Evolutionary conservation across 73 alveolate genomes (phyloP), one percentile per base, ranked within the genome.

Genomic region (Paramecium sexaurelia): DNA sequence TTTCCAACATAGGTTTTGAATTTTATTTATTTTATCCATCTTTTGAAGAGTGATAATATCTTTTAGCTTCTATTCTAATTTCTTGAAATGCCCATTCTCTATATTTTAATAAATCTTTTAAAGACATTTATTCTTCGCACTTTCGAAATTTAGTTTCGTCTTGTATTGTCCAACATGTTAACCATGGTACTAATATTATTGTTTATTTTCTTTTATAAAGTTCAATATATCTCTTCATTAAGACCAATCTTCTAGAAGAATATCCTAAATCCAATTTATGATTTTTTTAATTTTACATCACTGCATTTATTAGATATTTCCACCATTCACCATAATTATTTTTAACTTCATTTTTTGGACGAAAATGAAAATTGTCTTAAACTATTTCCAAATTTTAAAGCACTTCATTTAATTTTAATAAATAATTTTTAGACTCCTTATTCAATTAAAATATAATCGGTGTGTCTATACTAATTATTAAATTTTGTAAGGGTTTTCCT

Each of bases 161-260:
- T 17, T 78, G 24, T 13, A 78, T 22, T 41, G 90, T 78, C 90
- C 90, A 78, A 29, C 61, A 22, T 40, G 43, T 41, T 27, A 78
- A 78, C 90, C 90, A 78, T 41, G 90, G 90, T 11, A 78, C 90
- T 78, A 78, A 78, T 13, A 78, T 78, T 24, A 78, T 78, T 29
- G 43, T 78, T 78, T 78, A 33, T 17, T 78, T 78, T 22, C 90
- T 39, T 78, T 78, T 78, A 78, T 78, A 78, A 8, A 78, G 41
- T 24, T 78, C 68, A 8, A 78, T 78, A 78, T 78, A 78, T 78
- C 90, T 78, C 27, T 78, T 78, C 90, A 78, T 78, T 20, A 78
- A 33, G 3, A 78, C 90, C 24, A 78, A 78, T 78, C 73, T 78
- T 45, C 90, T 20, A 3, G 90, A 78, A 13, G 75, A 41, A 45